Conservation (phyloP, 1,284 basidiomycete genomes). For the Cutaneotrichosporon arboriforme region DNA sequence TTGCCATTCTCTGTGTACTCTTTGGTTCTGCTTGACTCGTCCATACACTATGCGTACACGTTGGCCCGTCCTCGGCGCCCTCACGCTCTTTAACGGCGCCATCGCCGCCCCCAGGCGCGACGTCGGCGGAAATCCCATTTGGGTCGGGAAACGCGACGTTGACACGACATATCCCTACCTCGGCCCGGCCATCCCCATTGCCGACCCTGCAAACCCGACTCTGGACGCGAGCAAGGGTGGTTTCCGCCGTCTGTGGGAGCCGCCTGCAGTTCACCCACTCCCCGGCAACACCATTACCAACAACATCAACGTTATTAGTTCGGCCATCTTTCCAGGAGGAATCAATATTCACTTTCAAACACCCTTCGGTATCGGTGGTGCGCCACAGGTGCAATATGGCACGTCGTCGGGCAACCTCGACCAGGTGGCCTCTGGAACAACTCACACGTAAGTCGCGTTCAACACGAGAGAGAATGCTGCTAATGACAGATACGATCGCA, state of each 20-base stretch:
- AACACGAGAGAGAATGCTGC: no score
- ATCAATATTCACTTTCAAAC: conserved; percentile 37
- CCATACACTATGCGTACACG: no score
- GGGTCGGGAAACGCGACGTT: conserved; percentile 2
- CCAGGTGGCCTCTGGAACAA: conserved; percentile 16
- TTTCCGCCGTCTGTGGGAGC: conserved; percentile 23
- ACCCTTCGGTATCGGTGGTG: conserved; percentile 27
- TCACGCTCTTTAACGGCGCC: no score
- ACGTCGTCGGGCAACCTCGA: conserved; percentile 13
- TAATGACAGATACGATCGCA: conserved; percentile 24
- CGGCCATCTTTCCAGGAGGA: conserved; percentile 24
- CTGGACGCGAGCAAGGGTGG: conserved; percentile 23
- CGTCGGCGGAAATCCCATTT: no score
- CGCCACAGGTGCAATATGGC: conserved; percentile 24
- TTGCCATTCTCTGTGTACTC: no score
- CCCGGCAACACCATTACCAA: conserved; percentile 22
- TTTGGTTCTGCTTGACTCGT: no score
- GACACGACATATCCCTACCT: conserved; percentile 23
- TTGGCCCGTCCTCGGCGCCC: no score
- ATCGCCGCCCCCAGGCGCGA: no score
- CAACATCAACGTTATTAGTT: conserved; percentile 37
- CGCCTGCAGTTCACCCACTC: conserved; percentile 16
- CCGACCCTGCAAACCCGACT: conserved; percentile 26
- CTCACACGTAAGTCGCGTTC: conserved; percentile 14
- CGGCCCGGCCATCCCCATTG: conserved; percentile 27